A percentile compares a stretch with the other conserved stretches of the same genome.
These are phyloP conservation scores for Fusarium nisikadoi DNA, from an alignment of 2,329 filamentous ascomycete genomes.

Conservation along the genomic window DNA sequence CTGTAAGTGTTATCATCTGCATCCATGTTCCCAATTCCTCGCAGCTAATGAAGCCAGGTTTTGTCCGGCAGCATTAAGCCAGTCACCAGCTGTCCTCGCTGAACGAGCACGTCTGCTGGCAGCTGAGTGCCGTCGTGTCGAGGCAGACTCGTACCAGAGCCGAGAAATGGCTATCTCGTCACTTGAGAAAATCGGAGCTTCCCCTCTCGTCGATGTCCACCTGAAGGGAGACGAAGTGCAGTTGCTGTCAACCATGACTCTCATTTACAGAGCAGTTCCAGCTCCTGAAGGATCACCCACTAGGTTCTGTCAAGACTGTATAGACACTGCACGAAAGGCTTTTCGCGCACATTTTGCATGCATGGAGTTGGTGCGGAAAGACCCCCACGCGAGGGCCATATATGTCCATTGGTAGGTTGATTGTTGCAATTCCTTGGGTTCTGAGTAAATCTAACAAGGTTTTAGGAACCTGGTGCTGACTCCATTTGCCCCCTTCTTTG, in stretches of 20 bases:
- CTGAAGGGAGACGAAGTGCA: constrained; percentile 60
- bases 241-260: constrained; percentile 59
- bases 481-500: constrained; percentile 69
- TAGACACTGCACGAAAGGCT: constrained; percentile 61
- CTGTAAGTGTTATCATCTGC: constrained; percentile 43
- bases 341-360: constrained; percentile 58
- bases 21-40: neutral
- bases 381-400: constrained; percentile 55
- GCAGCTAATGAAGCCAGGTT: constrained; percentile 53
- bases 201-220: constrained; percentile 56
- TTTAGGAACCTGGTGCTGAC: constrained; percentile 64
- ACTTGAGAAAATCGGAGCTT: constrained; percentile 52
- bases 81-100: constrained; percentile 53
- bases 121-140: constrained; percentile 51
- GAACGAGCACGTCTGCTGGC: constrained; percentile 54
- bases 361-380: constrained; percentile 56
- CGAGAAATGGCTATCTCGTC: constrained; percentile 51
- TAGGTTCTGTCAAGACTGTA: constrained; percentile 61
- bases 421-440: neutral
- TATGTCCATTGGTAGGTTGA: constrained; percentile 63
- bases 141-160: constrained; percentile 49
- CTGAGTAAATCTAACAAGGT: constrained; percentile 12
- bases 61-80: constrained; percentile 57
- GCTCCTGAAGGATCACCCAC: constrained; percentile 54
- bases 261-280: constrained; percentile 64